Evolutionary conservation across 169 alveolate genomes (phyloP).

Genomic region (Plasmodium gaboni): DNA sequence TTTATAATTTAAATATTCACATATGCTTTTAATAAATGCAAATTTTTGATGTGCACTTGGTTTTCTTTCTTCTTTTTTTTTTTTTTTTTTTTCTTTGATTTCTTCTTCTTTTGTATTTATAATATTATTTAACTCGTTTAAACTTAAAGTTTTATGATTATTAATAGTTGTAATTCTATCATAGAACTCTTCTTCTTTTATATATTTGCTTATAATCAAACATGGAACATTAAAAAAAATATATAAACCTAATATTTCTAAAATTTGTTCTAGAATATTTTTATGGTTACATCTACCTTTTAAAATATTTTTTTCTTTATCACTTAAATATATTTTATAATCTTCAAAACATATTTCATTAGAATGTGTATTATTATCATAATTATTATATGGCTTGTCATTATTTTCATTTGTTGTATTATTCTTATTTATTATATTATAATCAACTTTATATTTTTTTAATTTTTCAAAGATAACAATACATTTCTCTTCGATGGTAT

Average conservation of each 20-base stretch:
- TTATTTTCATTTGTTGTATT: not conserved
- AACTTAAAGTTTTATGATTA: slow-evolving; percentile 41
- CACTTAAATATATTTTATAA: slow-evolving; percentile 20
- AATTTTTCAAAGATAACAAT: slow-evolving; percentile 10
- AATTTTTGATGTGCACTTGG: slow-evolving; percentile 48
- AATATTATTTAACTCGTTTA: slow-evolving; percentile 18
- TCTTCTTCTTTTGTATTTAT: slow-evolving; percentile 29
- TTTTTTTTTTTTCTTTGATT: slow-evolving; percentile 53
- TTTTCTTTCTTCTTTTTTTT: slow-evolving; percentile 48
- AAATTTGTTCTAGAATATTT: slow-evolving; percentile 1
- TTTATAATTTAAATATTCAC: slow-evolving; percentile 31
- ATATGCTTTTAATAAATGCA: slow-evolving; percentile 45
- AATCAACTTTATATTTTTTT: not conserved
- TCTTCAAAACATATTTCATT: slow-evolving; percentile 8
- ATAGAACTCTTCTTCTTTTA: slow-evolving; percentile 32
- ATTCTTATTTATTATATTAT: not conserved
- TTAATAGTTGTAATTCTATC: slow-evolving; percentile 36
- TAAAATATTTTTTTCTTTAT: slow-evolving; percentile 9
- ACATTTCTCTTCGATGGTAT: slow-evolving; percentile 22
- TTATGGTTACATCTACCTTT: slow-evolving; percentile 2
- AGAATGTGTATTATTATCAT: not conserved
- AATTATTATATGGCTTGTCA: not conserved
- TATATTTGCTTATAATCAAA: slow-evolving; percentile 36
- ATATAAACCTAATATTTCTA: slow-evolving; percentile 21
- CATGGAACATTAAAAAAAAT: not conserved